Evolutionary conservation across 202 grass and related monocot genomes (phyloP), one percentile per base, ranked within the genome.

Genomic region (Eragrostis tef): DNA sequence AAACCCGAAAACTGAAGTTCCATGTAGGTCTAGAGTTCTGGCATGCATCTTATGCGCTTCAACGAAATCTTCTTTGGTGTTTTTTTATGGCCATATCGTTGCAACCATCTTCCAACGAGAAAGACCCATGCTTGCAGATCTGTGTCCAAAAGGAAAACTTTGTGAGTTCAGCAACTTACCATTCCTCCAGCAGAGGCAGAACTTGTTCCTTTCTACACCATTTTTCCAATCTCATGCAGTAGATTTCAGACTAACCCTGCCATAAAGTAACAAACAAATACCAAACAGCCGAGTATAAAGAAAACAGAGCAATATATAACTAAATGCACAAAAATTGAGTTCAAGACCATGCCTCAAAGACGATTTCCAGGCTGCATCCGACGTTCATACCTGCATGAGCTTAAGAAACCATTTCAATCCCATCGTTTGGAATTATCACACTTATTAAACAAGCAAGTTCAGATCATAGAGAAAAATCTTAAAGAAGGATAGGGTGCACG

Each of bases 281-380:
- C 85, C 73, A 84, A 84, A 89, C 80, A 80, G 86, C 76, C 85
- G 73, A 89, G 82, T 79, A 90, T 91, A 86, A 98, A 91, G 88
- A 93, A 98, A 90, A 87, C 52, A 68, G 88, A 86, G 73, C 78
- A 82, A 79, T 27, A 11, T 41, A 56, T 12, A 82, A 71, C 1
- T 53, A 45, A 85, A 93, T 26, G 48, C 24, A 75, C 12, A 59
- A 81, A 61, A 70, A 84, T 73, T 89, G 78, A 83, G 79, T 83
- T 69, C 45, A 60, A 75, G 73, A 64, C n/a, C 90, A 64, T 99
- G 90, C 96, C 93, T 92, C 78, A 87, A 17, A 76, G 69, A 58
- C 16, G 61, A 59, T 46, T 85, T 89, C 80, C 88, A 42, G 13
- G 65, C n/a, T 45, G 26, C 74, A 86, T 86, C 90, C 2, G 39